Evolutionary conservation across 805 yeast species (phyloP).

Genomic region (Suhomyces sp.): DNA sequence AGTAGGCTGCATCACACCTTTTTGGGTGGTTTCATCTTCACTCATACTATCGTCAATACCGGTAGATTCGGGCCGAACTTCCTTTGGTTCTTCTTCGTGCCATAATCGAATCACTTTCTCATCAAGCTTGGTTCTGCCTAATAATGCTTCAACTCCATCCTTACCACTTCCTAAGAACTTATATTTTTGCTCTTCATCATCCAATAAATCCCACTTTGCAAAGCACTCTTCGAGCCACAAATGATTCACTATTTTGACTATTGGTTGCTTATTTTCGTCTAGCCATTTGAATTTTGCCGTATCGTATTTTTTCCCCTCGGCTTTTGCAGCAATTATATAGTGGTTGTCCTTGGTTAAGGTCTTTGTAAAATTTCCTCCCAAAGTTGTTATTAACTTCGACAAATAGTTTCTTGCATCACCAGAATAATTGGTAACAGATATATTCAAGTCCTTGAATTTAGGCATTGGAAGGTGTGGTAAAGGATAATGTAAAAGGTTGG

Average conservation of each 20-base stretch:
- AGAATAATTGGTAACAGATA: conserved; percentile 75
- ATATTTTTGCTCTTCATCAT: conserved; percentile 47
- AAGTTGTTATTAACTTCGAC: conserved; percentile 54
- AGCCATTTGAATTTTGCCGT: conserved; percentile 69
- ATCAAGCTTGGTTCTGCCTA: conserved; percentile 53
- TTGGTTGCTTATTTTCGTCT: conserved; percentile 20
- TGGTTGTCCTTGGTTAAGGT: conserved; percentile 66
- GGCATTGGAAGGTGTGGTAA: conserved; percentile 50
- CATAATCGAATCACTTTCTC: conserved; percentile 41
- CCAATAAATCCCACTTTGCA: conserved; percentile 53
- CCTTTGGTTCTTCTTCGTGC: conserved; percentile 20
- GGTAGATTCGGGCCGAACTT: conserved; percentile 14
- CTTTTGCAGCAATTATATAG: conserved; percentile 65
- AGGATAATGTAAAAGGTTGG: conserved; percentile 71
- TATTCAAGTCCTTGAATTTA: conserved; percentile 51
- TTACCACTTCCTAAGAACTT: conserved; percentile 43
- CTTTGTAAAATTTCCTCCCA: conserved; percentile 78
- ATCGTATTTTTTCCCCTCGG: conserved; percentile 70
- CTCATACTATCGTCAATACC: conserved; percentile 31
- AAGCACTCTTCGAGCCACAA: conserved; percentile 87
- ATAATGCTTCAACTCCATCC: conserved; percentile 41
- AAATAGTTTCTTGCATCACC: conserved; percentile 83
- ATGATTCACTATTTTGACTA: conserved; percentile 66
- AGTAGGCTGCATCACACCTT: conserved; percentile 12
- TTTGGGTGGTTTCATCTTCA: conserved; percentile 21